These are phyloP conservation scores for Harringtonia aguacate DNA, from an alignment of 2,329 filamentous ascomycete genomes.

Conservation along the genomic window DNA sequence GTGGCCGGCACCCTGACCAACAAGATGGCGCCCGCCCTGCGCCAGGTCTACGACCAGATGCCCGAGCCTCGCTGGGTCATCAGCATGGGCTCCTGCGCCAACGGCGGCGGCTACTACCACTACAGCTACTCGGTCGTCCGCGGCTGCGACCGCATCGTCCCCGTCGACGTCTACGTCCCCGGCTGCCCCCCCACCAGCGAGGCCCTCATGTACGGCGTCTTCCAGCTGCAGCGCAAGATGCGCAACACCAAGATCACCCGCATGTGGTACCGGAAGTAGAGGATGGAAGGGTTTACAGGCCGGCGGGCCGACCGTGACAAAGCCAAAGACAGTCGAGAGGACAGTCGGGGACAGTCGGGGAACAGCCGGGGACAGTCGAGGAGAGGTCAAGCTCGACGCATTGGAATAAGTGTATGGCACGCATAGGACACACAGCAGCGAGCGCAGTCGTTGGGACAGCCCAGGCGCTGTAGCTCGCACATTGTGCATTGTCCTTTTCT, in stretches of 20 bases:
- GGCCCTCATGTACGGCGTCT: slow-evolving; percentile 44
- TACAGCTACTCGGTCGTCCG: slow-evolving; percentile 59
- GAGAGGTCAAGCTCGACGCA: too few relatives aligned
- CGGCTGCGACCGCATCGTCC: slow-evolving; percentile 54
- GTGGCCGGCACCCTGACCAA: slow-evolving; percentile 88
- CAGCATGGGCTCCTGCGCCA: slow-evolving; percentile 61
- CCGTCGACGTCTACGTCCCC: slow-evolving; percentile 58
- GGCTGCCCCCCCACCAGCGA: slow-evolving; percentile 45
- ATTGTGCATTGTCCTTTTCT: too few relatives aligned
- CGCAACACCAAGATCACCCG: slow-evolving; percentile 34
- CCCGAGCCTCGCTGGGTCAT: slow-evolving; percentile 78
- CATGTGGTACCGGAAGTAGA: slow-evolving; percentile 41
- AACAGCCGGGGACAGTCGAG: too few relatives aligned
- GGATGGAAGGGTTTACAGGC: too few relatives aligned
- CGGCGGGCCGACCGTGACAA: too few relatives aligned
- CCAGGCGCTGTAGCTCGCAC: too few relatives aligned
- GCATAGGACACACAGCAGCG: too few relatives aligned
- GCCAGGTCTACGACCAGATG: slow-evolving; percentile 94
- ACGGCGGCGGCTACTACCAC: slow-evolving; percentile 65
- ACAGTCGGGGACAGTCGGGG: too few relatives aligned
- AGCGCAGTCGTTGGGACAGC: too few relatives aligned
- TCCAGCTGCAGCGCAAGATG: slow-evolving; percentile 62
- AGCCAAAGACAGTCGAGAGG: too few relatives aligned
- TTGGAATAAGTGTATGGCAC: too few relatives aligned
- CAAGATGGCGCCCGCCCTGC: slow-evolving; percentile 87